Conservation (phyloP, 169 alveolate species). For the Eimeria brunetti region DNA sequence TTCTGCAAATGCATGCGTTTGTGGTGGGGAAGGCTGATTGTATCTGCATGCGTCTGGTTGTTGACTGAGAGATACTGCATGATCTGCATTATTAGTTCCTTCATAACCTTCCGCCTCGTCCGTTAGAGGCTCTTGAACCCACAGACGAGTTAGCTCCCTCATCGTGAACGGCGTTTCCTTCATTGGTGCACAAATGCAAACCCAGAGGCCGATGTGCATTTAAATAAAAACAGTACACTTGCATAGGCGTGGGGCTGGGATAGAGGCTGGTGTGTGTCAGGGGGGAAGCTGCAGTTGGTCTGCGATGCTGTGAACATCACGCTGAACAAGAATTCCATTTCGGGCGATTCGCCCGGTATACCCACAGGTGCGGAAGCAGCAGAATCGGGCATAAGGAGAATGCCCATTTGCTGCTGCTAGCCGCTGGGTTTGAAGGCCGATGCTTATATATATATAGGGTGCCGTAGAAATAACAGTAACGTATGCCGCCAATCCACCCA, state of each 20-base stretch:
- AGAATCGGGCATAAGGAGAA: background rate
- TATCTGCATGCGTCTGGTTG: background rate
- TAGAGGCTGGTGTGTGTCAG: background rate
- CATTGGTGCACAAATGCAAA: background rate
- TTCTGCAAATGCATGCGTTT: background rate
- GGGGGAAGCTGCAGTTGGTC: slow-evolving; percentile 84
- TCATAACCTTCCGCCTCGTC: background rate
- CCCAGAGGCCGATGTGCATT: background rate
- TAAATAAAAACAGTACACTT: background rate
- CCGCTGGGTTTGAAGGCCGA: background rate
- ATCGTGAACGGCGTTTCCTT: background rate
- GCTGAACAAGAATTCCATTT: slow-evolving; percentile 92
- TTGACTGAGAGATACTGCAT: background rate
- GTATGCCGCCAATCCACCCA: no score
- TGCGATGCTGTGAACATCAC: slow-evolving; percentile 91
- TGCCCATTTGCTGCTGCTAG: background rate
- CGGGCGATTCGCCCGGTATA: slow-evolving; percentile 87
- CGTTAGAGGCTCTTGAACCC: background rate
- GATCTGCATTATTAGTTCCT: background rate
- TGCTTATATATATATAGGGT: background rate
- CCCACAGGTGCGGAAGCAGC: slow-evolving; percentile 70
- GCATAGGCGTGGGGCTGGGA: background rate
- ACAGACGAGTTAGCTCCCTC: background rate
- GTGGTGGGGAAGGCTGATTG: background rate
- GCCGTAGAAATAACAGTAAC: no score